Evolutionary conservation across 2,329 filamentous ascomycete species (phyloP).

Genomic region (Neocatenulostroma microsporum): DNA sequence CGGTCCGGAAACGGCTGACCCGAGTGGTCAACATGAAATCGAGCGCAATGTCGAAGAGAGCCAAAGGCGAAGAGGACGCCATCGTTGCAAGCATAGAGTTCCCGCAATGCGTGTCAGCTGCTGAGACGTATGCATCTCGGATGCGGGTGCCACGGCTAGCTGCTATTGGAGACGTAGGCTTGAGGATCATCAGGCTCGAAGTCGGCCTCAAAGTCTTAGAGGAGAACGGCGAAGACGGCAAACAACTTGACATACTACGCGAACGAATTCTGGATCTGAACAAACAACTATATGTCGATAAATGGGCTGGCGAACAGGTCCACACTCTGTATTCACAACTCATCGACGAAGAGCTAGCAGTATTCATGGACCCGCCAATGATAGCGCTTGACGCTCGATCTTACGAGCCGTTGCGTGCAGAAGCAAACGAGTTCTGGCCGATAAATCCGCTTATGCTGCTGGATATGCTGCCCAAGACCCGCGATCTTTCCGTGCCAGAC

Average conservation of each 20-base stretch:
- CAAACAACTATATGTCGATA: background rate
- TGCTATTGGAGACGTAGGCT: constrained; percentile 12
- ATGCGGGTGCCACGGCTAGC: background rate
- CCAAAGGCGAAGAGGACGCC: background rate
- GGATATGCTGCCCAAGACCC: constrained; percentile 55
- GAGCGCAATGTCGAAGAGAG: background rate
- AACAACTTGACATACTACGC: constrained; percentile 8
- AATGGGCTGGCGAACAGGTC: background rate
- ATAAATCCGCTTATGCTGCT: constrained; percentile 50
- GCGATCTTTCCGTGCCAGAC: constrained; percentile 25
- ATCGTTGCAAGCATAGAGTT: background rate
- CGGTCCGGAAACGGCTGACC: background rate
- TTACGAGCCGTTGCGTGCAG: constrained; percentile 59
- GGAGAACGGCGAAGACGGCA: constrained; percentile 11
- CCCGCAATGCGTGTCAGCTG: constrained; percentile 1
- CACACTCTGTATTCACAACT: background rate
- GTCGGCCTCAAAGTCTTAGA: constrained; percentile 18
- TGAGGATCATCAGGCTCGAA: constrained; percentile 23
- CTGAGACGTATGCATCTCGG: background rate
- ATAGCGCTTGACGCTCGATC: constrained; percentile 62
- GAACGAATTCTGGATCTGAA: constrained; percentile 6
- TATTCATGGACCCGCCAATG: constrained; percentile 13
- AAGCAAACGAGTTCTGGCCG: constrained; percentile 53
- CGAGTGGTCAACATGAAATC: background rate
- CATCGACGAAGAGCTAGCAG: constrained; percentile 18